phyloP scores from a whole-genome alignment of 805 yeast genomes.

The Candida nitratophila region DNA sequence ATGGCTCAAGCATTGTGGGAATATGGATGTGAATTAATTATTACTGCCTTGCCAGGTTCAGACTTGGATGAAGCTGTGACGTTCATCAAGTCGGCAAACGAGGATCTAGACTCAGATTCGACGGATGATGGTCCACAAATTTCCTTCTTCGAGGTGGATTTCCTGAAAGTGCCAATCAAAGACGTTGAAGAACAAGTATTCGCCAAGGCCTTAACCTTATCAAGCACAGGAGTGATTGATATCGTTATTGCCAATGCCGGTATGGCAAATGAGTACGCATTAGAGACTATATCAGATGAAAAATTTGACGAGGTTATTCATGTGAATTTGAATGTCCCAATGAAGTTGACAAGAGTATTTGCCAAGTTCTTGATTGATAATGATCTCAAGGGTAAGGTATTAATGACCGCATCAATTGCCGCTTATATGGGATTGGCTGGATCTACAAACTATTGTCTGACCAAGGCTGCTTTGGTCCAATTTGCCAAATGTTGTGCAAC shows the following conservation, averaged over 20 bases:
- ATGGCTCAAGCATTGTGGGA: conserved; percentile 45
- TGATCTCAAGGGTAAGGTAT: conserved; percentile 29
- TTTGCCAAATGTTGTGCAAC: conserved; percentile 32
- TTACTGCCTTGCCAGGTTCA: conserved; percentile 29
- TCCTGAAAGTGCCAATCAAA: conserved; percentile 19
- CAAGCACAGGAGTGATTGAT: conserved; percentile 23
- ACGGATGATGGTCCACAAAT: conserved; percentile 35
- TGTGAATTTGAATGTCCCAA: conserved; percentile 33
- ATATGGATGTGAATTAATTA: conserved; percentile 36
- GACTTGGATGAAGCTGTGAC: conserved; percentile 22
- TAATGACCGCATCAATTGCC: conserved; percentile 34
- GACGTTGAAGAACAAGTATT: conserved; percentile 25
- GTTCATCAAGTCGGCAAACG: conserved; percentile 5
- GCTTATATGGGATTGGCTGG: conserved; percentile 34
- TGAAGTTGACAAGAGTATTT: conserved; percentile 28
- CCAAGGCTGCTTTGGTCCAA: conserved; percentile 34
- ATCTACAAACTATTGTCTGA: conserved; percentile 33
- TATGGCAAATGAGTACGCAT: conserved; percentile 24
- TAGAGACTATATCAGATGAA: conserved; percentile 30
- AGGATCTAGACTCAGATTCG: conserved; percentile 16
- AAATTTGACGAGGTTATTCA: conserved; percentile 32
- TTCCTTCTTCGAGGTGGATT: conserved; percentile 15
- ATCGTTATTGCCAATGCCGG: conserved; percentile 30
- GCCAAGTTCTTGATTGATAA: conserved; percentile 30
- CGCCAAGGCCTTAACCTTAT: conserved; percentile 21